Evolutionary conservation across 139 green algal genomes (phyloP), one percentile per base, ranked within the genome.

Genomic region (Zygnema cylindricum): DNA sequence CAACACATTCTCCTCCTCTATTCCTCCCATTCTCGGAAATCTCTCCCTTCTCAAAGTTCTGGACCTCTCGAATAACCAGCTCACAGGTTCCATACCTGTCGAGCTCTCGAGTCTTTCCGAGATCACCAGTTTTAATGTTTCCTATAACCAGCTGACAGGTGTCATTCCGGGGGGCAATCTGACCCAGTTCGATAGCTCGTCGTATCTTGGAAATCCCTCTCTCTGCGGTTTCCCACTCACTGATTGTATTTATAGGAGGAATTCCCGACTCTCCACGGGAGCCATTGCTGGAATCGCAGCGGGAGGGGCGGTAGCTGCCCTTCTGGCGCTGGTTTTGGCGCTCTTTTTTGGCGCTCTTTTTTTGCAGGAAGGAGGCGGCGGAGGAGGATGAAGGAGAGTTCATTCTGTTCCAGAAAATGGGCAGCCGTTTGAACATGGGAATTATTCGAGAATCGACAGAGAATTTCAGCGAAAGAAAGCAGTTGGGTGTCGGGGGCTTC

Each of bases 361-460:
- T n/a, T n/a, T 43, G 71, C 71, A 79, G 71, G 71, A 79, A 55
- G 41, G 57, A 85, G 21, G 3, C 16, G 71, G 38, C 7, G 7
- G 71, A 43, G 7, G 38, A 79, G 36, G 71, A 41, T 11, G 38
- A 43, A 11, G 71, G 71, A 7, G 36, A 79, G 36, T 11, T 79
- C 36, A 43, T 43, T 11, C 36, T 79, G 7, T 79, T 79, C 71
- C 71, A 79, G 7, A 79, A 79, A 16, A 7, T 79, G 71, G 36
- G 38, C 36, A 43, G 38, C 36, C 36, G 7, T 11, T 11, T 79
- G 3, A 79, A 41, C 71, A 38, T 38, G 3, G 7, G 38, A 11
- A 43, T 55, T 55, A 87, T 87, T 83, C 32, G 82, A 55, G 82
- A 87, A 0, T 69, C 82, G 1, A 87, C 82, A 23, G 82, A 87